Base-by-base conservation (phyloP, 2,329 filamentous ascomycete genomes). In the Clonostachys rosea region DNA sequence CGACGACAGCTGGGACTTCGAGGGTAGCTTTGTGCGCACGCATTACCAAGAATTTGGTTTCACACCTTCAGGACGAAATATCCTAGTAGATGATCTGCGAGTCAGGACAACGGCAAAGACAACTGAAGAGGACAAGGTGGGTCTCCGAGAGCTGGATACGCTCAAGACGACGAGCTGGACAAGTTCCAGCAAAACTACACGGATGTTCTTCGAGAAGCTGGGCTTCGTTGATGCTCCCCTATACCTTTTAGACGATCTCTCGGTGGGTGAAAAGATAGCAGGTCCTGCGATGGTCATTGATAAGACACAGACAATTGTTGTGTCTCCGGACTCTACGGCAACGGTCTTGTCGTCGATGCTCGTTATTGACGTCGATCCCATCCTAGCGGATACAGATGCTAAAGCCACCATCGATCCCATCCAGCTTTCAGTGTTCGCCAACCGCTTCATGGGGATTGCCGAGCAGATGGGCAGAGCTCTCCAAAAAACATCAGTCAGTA, bases 381-480 rank as follows among this genome's bases (percentile, higher is more conserved):
- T 30, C 2, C 9, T 30, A 9, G 24, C 24, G 24, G 24, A 30
- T 30, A 46, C 65, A 4, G 59, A 65, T 39, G 14, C 17, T 11
- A 14, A 58, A 59, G 40, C 18, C 13, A 16, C 14, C 11, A 42
- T 75, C 33, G 71, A 76, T 48, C 76, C 76, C 0, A 77, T 80
- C 40, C 65, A 73, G 33, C 67, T 80, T 3, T 77, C 71, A 11
- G 73, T 80, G 40, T 79, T 79, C 47, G 74, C 71, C 0, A 75
- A 80, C 52, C 66, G 77, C 0, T 80, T 81, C 62, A 80, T 81
- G 77, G 72, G 73, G 4, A 78, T 81, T 18, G 77, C 77, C 1
- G 77, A 81, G 50, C 77, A 81, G 50, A 80, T 80, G 76, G 77
- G 77, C 34, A 71, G 71, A 5, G 78, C 76, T 0, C 61, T 81